phyloP scores from a whole-genome alignment of 306 rosid genomes.

The Sindora glabra region DNA sequence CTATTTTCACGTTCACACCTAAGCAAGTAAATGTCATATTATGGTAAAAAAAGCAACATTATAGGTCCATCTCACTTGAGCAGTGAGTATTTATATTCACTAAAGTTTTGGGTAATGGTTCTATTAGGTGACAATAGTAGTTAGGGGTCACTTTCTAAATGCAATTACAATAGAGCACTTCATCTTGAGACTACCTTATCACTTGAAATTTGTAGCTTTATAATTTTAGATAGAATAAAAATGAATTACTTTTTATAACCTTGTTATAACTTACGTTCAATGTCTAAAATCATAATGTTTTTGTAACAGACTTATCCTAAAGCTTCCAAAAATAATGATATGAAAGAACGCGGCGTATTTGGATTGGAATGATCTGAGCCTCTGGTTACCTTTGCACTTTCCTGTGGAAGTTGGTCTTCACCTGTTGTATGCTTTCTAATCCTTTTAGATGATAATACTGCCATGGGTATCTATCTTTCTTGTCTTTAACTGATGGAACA shows the following conservation, averaged over 20 bases:
- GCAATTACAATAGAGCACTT: constrained; percentile 95
- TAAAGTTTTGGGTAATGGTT: constrained; percentile 12
- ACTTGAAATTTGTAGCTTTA: constrained; percentile 78
- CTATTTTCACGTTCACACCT: neutral
- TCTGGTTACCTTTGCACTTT: constrained; percentile 80
- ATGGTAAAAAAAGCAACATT: too few relatives aligned
- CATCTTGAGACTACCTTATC: constrained; percentile 90
- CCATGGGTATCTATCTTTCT: too few relatives aligned
- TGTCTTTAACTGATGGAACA: constrained; percentile 20
- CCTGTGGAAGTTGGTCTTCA: constrained; percentile 93
- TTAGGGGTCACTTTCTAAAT: constrained; percentile 75
- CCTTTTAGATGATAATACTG: neutral
- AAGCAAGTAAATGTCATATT: neutral
- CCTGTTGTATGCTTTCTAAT: constrained; percentile 63
- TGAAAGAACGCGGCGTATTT: constrained; percentile 57
- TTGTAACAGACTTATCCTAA: constrained; percentile 67
- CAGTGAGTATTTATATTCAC: too few relatives aligned
- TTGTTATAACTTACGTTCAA: neutral
- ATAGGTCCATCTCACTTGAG: too few relatives aligned
- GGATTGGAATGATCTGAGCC: constrained; percentile 91
- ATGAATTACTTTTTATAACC: neutral
- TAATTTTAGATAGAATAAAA: too few relatives aligned
- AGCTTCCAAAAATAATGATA: constrained; percentile 72
- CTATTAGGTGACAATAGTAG: constrained; percentile 69
- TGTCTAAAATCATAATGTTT: too few relatives aligned